phyloP scores from a whole-genome alignment of 2,329 filamentous ascomycete genomes.

The Stachybotrys chlorohalonatus region DNA sequence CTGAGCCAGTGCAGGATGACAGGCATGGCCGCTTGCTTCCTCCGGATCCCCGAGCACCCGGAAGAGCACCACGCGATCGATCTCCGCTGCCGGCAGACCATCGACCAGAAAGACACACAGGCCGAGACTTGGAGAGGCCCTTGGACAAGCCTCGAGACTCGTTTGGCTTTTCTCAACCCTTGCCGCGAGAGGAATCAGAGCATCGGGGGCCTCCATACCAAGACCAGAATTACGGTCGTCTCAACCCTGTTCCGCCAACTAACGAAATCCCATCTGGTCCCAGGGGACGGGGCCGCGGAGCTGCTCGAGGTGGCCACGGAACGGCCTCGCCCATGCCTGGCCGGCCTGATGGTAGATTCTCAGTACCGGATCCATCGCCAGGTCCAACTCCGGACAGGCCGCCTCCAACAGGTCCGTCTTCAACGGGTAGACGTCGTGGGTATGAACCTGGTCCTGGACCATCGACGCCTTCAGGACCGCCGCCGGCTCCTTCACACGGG shows the following conservation, averaged over 20 bases:
- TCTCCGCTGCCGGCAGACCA: conserved; percentile 17
- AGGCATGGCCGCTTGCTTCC: conserved; percentile 33
- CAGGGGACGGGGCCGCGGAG: conserved; percentile 38
- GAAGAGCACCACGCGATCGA: conserved; percentile 22
- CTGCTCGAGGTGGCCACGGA: conserved; percentile 25
- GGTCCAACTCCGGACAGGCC: conserved; percentile 39
- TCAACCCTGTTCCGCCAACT: conserved; percentile 42
- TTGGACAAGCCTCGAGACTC: conserved; percentile 31
- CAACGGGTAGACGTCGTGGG: conserved; percentile 35
- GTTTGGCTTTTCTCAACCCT: conserved; percentile 25
- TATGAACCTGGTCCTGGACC: conserved; percentile 27
- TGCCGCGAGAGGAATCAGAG: conserved; percentile 35
- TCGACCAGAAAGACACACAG: conserved; percentile 25
- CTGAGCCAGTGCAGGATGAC: conserved; percentile 35
- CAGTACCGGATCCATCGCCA: conserved; percentile 28
- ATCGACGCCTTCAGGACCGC: conserved; percentile 14
- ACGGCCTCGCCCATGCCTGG: conserved; percentile 24
- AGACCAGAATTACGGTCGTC: conserved; percentile 54
- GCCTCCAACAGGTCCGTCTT: conserved; percentile 44
- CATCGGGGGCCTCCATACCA: conserved; percentile 42
- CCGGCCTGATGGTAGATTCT: conserved; percentile 33
- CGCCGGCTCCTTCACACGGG: conserved; percentile 18
- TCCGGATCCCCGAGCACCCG: conserved; percentile 18
- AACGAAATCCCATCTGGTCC: conserved; percentile 47
- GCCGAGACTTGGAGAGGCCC: conserved; percentile 26